Evolutionary conservation across 177 flowering plant species (phyloP), one percentile per base, ranked within the genome.

Genomic region (Vitis hybrid): DNA sequence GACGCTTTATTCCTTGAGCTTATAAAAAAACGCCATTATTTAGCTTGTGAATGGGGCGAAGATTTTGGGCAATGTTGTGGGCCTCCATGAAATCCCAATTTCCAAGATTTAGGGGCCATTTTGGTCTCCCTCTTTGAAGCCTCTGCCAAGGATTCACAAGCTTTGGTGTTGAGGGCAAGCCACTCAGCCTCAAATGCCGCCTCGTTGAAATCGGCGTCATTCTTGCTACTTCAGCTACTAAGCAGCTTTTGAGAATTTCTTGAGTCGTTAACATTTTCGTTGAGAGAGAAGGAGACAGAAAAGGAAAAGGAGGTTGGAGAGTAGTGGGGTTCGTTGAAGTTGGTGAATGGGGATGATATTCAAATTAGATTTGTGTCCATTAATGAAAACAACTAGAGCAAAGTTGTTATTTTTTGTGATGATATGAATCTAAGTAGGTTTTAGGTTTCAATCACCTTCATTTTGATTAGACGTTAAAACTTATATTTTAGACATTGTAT

Each of bases 41-140:
- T 27, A 27, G 27, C 27, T 27, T 27, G 75, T 90, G 93, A 78
- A 93, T 97, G 49, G 98, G 93, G 8, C 97, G 83, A 46, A 97
- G 94, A 68, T 90, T 86, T 66, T 84, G 91, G 2, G 94, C 98
- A 32, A 91, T 79, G 62, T 88, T 88, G 46, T 69, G 80, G 12
- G 86, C 84, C 74, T 93, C 98, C 97, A 91, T 91, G 56, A 85
- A 57, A 74, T 88, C 92, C 98, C 97, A 91, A 93, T 79, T 93
- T 93, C 98, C 98, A 93, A 15, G 97, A 93, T 72, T 80, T 90
- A 13, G 89, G 86, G 69, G 83, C 51, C 52, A 59, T n/a, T 21
- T 57, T 66, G 27, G 54, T 74, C 73, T 81, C 86, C 49, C 56
- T 77, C 64, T 75, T 74, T 1, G 90, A 81, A n/a, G 79, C 64